Conservation (phyloP, 2,329 filamentous ascomycete species). For the Dryadomyces sulphureus region DNA sequence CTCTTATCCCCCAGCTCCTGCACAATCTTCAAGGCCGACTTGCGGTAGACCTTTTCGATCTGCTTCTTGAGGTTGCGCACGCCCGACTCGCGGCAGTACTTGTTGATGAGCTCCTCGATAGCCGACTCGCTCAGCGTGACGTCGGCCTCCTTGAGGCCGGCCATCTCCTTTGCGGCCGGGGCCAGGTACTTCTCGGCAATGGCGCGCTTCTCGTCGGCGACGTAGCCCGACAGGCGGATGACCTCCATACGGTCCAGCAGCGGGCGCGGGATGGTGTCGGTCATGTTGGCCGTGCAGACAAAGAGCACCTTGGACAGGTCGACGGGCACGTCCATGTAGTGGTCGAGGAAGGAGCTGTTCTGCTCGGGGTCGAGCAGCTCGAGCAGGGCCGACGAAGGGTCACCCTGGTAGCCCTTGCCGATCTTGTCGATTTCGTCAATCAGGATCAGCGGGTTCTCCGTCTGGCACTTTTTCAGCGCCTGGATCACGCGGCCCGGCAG, state of each 20-base stretch:
- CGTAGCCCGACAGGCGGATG: constrained; percentile 90
- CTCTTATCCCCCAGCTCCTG: constrained; percentile 81
- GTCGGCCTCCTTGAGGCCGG: constrained; percentile 78
- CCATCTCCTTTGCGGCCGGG: constrained; percentile 86
- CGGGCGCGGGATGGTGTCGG: constrained; percentile 89
- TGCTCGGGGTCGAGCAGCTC: constrained; percentile 94
- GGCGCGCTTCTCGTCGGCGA: constrained; percentile 96
- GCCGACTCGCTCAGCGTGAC: constrained; percentile 77
- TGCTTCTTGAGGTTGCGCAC: constrained; percentile 98
- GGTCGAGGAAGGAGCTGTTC: constrained; percentile 92
- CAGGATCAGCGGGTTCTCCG: constrained; percentile 88
- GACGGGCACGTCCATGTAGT: constrained; percentile 97
- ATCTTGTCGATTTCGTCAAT: constrained; percentile 99
- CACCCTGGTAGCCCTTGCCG: constrained; percentile 87
- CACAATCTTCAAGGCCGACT: constrained; percentile 93
- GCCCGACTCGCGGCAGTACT: constrained; percentile 92
- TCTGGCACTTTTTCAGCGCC: constrained; percentile 96
- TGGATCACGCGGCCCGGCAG: constrained; percentile 94
- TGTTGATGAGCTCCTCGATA: constrained; percentile 94
- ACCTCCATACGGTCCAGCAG: constrained; percentile 95
- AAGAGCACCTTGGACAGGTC: constrained; percentile 96
- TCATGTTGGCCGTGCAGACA: constrained; percentile 98
- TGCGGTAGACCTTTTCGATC: constrained; percentile 97
- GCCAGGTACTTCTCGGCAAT: constrained; percentile 89
- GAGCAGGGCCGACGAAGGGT: constrained; percentile 84